Percentiles rank a stretch among this genome's conserved stretches.
These are phyloP conservation scores for Geranium incanum DNA, from an alignment of 441 rosid species.

Conservation along the genomic window DNA sequence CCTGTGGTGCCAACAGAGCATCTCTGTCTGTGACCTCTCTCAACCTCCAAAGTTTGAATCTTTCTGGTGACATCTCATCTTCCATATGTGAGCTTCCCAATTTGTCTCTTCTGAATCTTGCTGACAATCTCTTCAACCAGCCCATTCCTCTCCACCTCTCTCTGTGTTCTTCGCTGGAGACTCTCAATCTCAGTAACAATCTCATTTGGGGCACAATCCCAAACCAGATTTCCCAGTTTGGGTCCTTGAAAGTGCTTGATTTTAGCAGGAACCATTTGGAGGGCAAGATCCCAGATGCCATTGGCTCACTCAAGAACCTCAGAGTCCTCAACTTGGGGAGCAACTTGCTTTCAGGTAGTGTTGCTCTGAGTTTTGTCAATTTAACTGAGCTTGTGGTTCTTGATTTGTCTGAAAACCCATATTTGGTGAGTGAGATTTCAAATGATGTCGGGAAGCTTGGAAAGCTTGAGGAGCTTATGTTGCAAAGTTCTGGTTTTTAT, in stretches of 20 bases:
- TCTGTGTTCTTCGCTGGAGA: conserved; percentile 57
- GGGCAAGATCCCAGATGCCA: conserved; percentile 51
- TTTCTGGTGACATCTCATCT: conserved; percentile 77
- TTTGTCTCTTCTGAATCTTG: conserved; percentile 62
- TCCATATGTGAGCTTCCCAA: conserved; percentile 53
- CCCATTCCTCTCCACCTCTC: conserved; percentile 78
- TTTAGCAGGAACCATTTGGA: conserved; percentile 59
- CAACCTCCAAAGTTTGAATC: conserved; percentile 67
- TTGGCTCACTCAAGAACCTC: conserved; percentile 44
- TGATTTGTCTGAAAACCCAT: conserved; percentile 57
- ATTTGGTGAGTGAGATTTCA: conserved; percentile 45
- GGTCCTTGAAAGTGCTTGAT: conserved; percentile 56
- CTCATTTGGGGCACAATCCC: conserved; percentile 93
- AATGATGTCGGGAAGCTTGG: conserved; percentile 43
- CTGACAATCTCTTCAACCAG: conserved; percentile 68
- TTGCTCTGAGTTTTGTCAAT: conserved; percentile 44
- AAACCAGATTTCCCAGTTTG: conserved; percentile 66
- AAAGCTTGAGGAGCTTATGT: conserved; percentile 48
- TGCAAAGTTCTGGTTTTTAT: conserved; percentile 53
- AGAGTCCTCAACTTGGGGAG: conserved; percentile 53
- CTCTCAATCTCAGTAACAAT: conserved; percentile 72
- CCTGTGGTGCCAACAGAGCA: conserved; percentile 37
- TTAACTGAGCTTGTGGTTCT: conserved; percentile 49
- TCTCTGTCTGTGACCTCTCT: conserved; percentile 50
- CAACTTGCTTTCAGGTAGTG: conserved; percentile 51